Conservation (phyloP, 768 basidiomycete genomes). For the Polyporus arcularius region DNA sequence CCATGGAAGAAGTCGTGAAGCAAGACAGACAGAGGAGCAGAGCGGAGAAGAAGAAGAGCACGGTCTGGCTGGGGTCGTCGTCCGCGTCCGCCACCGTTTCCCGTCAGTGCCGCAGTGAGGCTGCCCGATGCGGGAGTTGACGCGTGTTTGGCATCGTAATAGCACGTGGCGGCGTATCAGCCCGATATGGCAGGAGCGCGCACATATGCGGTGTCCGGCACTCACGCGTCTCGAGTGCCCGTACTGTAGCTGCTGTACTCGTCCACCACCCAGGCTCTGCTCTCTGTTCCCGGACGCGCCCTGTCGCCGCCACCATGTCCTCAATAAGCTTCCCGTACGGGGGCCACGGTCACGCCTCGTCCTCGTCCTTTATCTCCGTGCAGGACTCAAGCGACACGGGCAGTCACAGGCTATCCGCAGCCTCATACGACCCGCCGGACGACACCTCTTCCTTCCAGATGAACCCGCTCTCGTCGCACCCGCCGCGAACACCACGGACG, state of each 20-base stretch:
- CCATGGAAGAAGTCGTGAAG: constrained; percentile 5
- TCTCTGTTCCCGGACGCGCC: background rate
- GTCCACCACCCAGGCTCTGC: background rate
- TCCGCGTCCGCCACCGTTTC: constrained; percentile 9
- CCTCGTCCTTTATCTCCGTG: constrained; percentile 42
- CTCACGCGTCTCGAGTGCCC: constrained; percentile 1
- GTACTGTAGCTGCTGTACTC: background rate
- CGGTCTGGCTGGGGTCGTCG: background rate
- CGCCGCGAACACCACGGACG: constrained; percentile 72
- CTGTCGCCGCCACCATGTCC: constrained; percentile 48
- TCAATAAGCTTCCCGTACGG: constrained; percentile 63
- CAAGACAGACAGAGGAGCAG: background rate
- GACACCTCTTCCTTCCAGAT: constrained; percentile 66
- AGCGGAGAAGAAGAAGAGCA: background rate
- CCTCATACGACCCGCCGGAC: constrained; percentile 52
- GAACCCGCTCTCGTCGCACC: constrained; percentile 79
- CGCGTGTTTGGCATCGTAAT: constrained; percentile 10
- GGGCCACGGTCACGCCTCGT: constrained; percentile 37
- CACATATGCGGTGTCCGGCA: background rate
- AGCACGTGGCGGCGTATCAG: constrained; percentile 18
- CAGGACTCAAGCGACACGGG: constrained; percentile 40
- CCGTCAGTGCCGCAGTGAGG: background rate
- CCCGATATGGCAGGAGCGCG: constrained; percentile 3
- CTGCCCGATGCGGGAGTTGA: constrained; percentile 14
- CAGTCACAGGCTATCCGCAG: constrained; percentile 46